Conservation (phyloP, 78 protist species). For the Chrysochromulina parva region DNA sequence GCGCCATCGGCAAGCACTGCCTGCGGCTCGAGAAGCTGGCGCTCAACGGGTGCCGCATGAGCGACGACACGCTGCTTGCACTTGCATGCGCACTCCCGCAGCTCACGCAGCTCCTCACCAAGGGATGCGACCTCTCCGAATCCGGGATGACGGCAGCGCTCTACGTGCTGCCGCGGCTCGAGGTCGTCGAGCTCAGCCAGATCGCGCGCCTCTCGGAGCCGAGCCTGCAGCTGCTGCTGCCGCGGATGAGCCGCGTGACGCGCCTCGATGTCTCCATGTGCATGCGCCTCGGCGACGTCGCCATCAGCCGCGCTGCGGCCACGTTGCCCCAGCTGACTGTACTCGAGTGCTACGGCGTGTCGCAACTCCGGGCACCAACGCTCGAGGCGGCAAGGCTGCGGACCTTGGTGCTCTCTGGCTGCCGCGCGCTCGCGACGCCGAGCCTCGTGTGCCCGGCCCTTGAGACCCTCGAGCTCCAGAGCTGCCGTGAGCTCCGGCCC, state of each 20-base stretch:
- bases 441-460: background rate
- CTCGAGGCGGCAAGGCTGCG: background rate
- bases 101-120: background rate
- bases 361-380: background rate
- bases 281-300: constrained; percentile 11
- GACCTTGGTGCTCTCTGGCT: background rate
- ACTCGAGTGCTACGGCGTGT: background rate
- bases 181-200: background rate
- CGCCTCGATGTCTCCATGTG: background rate
- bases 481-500: background rate
- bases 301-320: background rate
- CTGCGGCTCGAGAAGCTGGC: background rate
- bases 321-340: background rate
- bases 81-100: background rate
- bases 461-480: background rate
- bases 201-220: background rate
- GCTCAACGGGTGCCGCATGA: background rate
- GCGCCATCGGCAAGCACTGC: background rate
- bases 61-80: background rate
- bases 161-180: background rate
- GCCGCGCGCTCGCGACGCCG: background rate
- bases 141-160: background rate
- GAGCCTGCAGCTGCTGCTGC: background rate
- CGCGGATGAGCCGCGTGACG: background rate
- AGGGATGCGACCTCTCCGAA: constrained; percentile 1